Evolutionary conservation across 331 rosid species (phyloP).

Genomic region (Acacia concinna): DNA sequence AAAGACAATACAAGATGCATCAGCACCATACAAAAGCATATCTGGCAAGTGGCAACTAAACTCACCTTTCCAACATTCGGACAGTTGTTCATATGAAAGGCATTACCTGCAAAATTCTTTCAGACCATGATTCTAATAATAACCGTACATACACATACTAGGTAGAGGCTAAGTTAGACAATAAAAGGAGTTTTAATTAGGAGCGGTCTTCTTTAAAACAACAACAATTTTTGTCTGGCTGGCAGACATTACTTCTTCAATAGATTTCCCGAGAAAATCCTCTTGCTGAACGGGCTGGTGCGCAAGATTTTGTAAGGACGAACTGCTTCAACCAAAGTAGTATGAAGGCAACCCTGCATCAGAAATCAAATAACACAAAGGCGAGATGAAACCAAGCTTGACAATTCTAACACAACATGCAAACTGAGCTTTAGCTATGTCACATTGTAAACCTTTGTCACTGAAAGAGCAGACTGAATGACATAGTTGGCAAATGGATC

Average conservation of each 20-base stretch:
- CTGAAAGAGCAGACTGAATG: constrained; percentile 53
- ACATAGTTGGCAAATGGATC: constrained; percentile 82
- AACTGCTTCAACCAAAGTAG: constrained; percentile 52
- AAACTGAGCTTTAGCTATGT: not conserved
- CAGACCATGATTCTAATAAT: not conserved
- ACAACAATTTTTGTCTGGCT: constrained; percentile 36
- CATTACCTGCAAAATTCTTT: constrained; percentile 5
- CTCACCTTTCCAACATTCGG: constrained; percentile 15
- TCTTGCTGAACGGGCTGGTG: constrained; percentile 71
- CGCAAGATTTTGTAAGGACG: constrained; percentile 46
- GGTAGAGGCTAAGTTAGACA: not conserved
- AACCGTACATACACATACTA: constrained; percentile 14
- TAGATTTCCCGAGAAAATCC: constrained; percentile 51
- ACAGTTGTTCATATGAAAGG: not conserved
- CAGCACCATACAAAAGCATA: constrained; percentile 1
- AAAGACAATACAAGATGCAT: constrained; percentile 29
- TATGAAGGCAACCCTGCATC: constrained; percentile 53
- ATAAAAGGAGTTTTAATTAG: not conserved
- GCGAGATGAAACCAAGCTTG: not conserved
- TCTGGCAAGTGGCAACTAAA: constrained; percentile 6
- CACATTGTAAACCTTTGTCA: constrained; percentile 48
- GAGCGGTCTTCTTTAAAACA: constrained; percentile 27
- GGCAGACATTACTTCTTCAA: constrained; percentile 48
- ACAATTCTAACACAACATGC: not conserved
- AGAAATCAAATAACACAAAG: constrained; percentile 20